Evolutionary conservation across 768 basidiomycete species (phyloP), one percentile per base, ranked within the genome.

Genomic region (Neoboletus brunneissimus): DNA sequence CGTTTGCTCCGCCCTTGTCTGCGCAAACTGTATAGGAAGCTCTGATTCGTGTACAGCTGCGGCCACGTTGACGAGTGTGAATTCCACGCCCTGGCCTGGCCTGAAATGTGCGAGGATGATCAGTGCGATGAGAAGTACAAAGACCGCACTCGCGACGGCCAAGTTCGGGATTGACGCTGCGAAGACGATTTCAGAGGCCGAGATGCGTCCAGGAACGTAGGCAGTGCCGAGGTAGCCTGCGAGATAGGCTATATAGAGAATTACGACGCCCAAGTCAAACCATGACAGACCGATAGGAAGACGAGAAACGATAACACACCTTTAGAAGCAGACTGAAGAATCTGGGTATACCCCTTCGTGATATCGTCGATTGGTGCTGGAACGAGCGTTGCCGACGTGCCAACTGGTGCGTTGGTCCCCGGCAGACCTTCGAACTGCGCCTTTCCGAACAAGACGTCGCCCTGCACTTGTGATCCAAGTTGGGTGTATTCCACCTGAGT

Each of bases 201-300:
- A 64, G 15, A 71, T 35, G 3, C 63, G 62, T n/a, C 65, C 70
- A 2, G 70, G 70, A n/a, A 72, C 71, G 35, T 68, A 64, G 2
- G 71, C 61, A 0, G 57, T 63, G 12, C 70, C 64, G 7, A 71
- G 57, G 40, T 61, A 65, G 20, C 70, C 61, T 0, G 48, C 49
- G 1, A 67, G 56, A 48, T 64, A 67, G 10, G 63, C 65, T 67
- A 12, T 25, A 3, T 18, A 7, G 8, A 38, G 5, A 38, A 16
- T 38, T 25, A 16, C 35, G 35, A 37, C 16, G 16, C 13, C 18
- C 37, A 38, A 38, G 37, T 38, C 37, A 38, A 18, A 16, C 10
- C 18, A 32, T 20, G 3, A n/a, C 29, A 13, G n/a, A 29, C 29
- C 29, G 20, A n/a, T 16, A 13, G 0, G 13, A 37, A 6, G 29